Percentiles rank a stretch among this genome's conserved stretches.
These are phyloP conservation scores for Purshia tridentata DNA, from an alignment of 306 rosid species.

Conservation along the genomic window DNA sequence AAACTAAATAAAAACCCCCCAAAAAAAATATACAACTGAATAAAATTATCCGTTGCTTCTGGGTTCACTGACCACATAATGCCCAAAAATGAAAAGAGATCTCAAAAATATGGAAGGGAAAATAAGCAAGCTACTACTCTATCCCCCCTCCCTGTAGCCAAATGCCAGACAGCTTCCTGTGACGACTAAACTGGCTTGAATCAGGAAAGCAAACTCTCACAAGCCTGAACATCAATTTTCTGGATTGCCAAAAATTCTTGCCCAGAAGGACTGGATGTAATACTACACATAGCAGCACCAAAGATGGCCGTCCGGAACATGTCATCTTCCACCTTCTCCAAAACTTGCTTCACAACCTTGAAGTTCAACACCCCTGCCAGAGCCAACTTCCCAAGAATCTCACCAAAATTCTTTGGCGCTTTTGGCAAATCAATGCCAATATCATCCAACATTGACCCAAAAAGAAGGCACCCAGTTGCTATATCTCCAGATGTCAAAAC, in stretches of 20 bases:
- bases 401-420: conserved; percentile 44
- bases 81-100: not conserved
- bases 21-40: conserved; percentile 32
- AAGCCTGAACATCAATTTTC: conserved; percentile 33
- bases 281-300: conserved; percentile 27
- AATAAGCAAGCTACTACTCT: not conserved
- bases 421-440: conserved; percentile 37
- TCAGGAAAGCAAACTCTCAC: conserved; percentile 34
- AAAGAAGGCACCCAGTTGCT: conserved; percentile 36
- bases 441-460: conserved; percentile 41
- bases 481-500: conserved; percentile 29
- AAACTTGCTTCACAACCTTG: conserved; percentile 29
- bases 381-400: conserved; percentile 34
- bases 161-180: not conserved
- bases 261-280: conserved; percentile 33
- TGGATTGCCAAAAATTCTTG: conserved; percentile 18
- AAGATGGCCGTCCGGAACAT: conserved; percentile 20
- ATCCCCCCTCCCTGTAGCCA: not conserved
- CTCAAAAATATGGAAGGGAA: conserved; percentile 8
- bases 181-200: not conserved
- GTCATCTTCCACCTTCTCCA: conserved; percentile 39
- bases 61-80: not conserved
- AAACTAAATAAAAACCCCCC: conserved; percentile 13
- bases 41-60: conserved; percentile 13
- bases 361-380: conserved; percentile 29